Conservation (phyloP, 768 basidiomycete species). For the Hygrophorus pudorinus region DNA sequence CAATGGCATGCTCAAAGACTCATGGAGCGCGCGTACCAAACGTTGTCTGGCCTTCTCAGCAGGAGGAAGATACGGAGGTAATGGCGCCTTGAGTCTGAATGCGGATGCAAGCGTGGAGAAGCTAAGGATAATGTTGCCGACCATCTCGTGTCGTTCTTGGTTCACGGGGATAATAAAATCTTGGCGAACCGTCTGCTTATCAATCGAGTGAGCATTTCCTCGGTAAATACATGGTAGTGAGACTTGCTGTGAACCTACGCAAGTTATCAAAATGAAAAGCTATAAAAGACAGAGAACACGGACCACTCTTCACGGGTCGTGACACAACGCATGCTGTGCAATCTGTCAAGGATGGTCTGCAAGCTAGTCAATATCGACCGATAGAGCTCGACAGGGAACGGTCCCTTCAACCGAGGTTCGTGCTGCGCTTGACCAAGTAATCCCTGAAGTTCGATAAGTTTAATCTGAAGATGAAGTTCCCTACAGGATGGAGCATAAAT, state of each 20-base stretch:
- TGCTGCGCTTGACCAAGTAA: slow-evolving; percentile 84
- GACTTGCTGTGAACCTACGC: slow-evolving; percentile 61
- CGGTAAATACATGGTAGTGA: no score
- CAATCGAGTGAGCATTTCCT: background rate
- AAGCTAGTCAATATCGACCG: slow-evolving; percentile 72
- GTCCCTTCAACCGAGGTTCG: slow-evolving; percentile 92
- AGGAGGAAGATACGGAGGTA: slow-evolving; percentile 95
- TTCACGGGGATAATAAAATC: slow-evolving; percentile 93
- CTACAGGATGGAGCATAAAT: slow-evolving; percentile 26
- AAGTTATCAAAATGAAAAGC: slow-evolving; percentile 5
- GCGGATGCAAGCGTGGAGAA: slow-evolving; percentile 74
- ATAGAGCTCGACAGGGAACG: slow-evolving; percentile 83
- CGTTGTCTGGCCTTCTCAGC: slow-evolving; percentile 77
- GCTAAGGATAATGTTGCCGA: slow-evolving; percentile 87
- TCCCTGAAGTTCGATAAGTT: slow-evolving; percentile 76
- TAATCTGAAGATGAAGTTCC: slow-evolving; percentile 92
- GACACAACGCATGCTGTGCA: slow-evolving; percentile 97
- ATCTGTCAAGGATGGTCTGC: slow-evolving; percentile 76
- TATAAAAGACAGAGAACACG: slow-evolving; percentile 14
- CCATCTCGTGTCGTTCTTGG: slow-evolving; percentile 85
- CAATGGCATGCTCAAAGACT: background rate
- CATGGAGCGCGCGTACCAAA: slow-evolving; percentile 38
- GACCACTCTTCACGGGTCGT: slow-evolving; percentile 92
- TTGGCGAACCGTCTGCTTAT: slow-evolving; percentile 55
- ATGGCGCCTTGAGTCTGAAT: slow-evolving; percentile 77